These are phyloP conservation scores for Candida xyloterini DNA, from an alignment of 805 yeast species.

Conservation along the genomic window DNA sequence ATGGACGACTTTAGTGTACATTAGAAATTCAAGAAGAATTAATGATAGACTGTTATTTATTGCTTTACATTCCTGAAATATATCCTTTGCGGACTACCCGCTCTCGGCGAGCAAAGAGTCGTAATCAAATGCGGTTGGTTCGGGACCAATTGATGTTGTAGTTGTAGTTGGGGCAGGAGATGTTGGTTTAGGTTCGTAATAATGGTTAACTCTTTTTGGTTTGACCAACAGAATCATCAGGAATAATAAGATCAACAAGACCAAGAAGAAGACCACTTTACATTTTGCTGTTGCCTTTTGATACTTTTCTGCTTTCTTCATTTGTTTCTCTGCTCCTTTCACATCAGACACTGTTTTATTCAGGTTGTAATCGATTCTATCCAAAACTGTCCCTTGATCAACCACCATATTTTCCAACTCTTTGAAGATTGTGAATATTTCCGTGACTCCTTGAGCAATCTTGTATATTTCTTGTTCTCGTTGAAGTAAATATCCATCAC, in stretches of 20 bases:
- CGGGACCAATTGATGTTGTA: not conserved
- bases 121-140: conserved; percentile 1
- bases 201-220: conserved; percentile 40
- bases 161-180: not conserved
- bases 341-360: conserved; percentile 76
- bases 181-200: conserved; percentile 20
- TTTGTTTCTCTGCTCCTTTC: conserved; percentile 72
- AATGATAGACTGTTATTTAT: conserved; percentile 8
- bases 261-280: conserved; percentile 72
- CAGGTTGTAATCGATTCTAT: conserved; percentile 89
- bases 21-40: not conserved
- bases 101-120: conserved; percentile 7
- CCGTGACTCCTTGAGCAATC: conserved; percentile 91
- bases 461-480: conserved; percentile 88
- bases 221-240: conserved; percentile 68
- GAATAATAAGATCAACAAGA: conserved; percentile 67
- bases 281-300: conserved; percentile 91
- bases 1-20: conserved; percentile 30
- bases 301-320: conserved; percentile 70
- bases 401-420: conserved; percentile 90
- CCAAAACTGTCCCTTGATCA: conserved; percentile 93
- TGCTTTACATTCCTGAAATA: conserved; percentile 9
- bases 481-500: conserved; percentile 51
- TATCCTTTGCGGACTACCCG: not conserved
- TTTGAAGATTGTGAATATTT: conserved; percentile 87